Conservation (phyloP, 2,329 filamentous ascomycete genomes). For the Capronia epimyces region DNA sequence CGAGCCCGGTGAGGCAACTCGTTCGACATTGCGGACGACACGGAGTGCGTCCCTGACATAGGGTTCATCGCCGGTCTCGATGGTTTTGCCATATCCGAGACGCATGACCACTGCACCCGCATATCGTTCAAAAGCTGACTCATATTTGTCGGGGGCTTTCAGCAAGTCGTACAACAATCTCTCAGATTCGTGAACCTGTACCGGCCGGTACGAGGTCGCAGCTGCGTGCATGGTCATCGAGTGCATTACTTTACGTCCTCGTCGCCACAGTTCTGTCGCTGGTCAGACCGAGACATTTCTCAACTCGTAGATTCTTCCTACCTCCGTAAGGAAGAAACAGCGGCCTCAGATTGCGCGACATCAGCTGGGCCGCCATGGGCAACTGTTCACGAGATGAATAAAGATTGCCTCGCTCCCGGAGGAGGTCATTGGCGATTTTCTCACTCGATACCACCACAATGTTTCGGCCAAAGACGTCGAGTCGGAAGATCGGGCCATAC, state of each 20-base stretch:
- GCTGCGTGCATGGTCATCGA: slow-evolving; percentile 32
- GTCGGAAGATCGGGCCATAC: slow-evolving; percentile 41
- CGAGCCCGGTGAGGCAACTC: slow-evolving; percentile 36
- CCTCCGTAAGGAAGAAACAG: slow-evolving; percentile 33
- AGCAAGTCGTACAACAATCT: slow-evolving; percentile 33
- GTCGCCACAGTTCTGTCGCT: slow-evolving; percentile 30
- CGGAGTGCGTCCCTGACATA: slow-evolving; percentile 33
- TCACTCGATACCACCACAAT: slow-evolving; percentile 38
- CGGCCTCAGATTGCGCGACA: slow-evolving; percentile 31
- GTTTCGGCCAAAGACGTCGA: slow-evolving; percentile 41
- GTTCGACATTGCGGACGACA: slow-evolving; percentile 35
- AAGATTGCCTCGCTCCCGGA: slow-evolving; percentile 38
- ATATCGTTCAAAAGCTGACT: slow-evolving; percentile 37
- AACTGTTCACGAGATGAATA: slow-evolving; percentile 38
- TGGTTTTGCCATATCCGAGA: slow-evolving; percentile 34
- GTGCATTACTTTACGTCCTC: slow-evolving; percentile 35
- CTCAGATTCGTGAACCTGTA: slow-evolving; percentile 33
- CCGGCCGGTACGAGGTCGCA: slow-evolving; percentile 31
- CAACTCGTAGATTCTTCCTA: background rate
- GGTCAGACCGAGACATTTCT: background rate
- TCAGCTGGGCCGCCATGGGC: slow-evolving; percentile 35
- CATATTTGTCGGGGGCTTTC: slow-evolving; percentile 32
- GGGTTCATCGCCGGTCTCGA: slow-evolving; percentile 35
- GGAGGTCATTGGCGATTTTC: slow-evolving; percentile 41
- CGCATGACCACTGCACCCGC: slow-evolving; percentile 37